Base-by-base conservation (phyloP, 2,329 filamentous ascomycete genomes). In the Westerdykella sp. region DNA sequence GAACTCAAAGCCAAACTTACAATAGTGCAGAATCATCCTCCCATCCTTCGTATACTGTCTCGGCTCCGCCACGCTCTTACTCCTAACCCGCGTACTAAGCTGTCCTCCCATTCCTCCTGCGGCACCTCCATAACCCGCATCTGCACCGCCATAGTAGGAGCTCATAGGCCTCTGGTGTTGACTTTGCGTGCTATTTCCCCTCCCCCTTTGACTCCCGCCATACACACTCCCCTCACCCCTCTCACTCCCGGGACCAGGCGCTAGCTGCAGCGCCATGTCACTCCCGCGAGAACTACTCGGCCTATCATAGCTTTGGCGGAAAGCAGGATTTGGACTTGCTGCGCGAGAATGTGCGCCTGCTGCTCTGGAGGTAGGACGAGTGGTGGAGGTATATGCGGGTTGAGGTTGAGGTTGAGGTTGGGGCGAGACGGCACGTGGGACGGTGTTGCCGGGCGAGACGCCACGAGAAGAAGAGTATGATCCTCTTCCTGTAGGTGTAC, bases 51-150 rank as follows among this genome's bases (percentile, higher is more conserved):
- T 95, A 57, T 86, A 88, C 57, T 90, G 85, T 54, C 86, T 77
- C n/a, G 82, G 81, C 57, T 93, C 85, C n/a, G 85, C 88, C 46
- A 93, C 76, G 58, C 89, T 95, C 74, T 91, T 88, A 67, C 89
- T 95, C 51, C 79, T 66, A n/a, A 73, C 74, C 34, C 56, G 50
- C 63, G 70, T 15, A 71, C 65, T 64, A 69, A 56, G 45, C 61
- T 47, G 68, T 54, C 42, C 64, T 57, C 42, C 41, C 51, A 28
- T 42, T 50, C 23, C 47, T 49, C 37, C 45, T 52, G 31, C 49
- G 37, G 49, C 58, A 21, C 50, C 54, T 18, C 44, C 55, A 41
- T 51, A 57, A 39, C 47, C 57, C 23, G 56, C 49, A 37, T 53
- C 66, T 48, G 18, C 46, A 14, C 55, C 50, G 36, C 59, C 60